Evolutionary conservation across 805 yeast species (phyloP).

Genomic region (Hyphopichia homilentoma): DNA sequence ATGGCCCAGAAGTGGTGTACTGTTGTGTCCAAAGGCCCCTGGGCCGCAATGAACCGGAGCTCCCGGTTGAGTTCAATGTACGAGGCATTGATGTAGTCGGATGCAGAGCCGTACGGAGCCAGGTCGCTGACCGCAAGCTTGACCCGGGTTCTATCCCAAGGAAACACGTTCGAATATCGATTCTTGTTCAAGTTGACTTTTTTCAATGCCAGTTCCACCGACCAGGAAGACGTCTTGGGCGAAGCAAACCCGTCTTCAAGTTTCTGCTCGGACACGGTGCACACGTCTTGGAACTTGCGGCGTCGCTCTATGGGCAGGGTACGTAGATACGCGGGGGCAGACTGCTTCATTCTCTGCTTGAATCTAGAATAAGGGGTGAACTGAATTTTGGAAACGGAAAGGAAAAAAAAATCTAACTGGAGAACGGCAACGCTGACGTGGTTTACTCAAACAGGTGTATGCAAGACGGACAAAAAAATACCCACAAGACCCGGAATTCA

Average conservation of each 20-base stretch:
- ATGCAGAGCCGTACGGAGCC: constrained; percentile 5
- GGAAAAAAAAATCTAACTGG: too few relatives aligned
- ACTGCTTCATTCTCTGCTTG: too few relatives aligned
- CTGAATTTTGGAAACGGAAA: too few relatives aligned
- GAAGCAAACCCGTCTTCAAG: constrained; percentile 7
- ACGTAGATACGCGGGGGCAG: too few relatives aligned
- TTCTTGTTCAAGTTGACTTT: constrained; percentile 15
- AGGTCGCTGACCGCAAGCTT: constrained; percentile 11
- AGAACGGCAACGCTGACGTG: too few relatives aligned
- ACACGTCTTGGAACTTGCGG: constrained; percentile 4
- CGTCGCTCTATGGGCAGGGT: too few relatives aligned
- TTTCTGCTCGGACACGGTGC: constrained; percentile 6
- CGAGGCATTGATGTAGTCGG: constrained; percentile 45
- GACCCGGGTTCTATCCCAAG: constrained; percentile 37
- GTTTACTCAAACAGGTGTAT: too few relatives aligned
- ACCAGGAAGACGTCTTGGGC: constrained; percentile 5
- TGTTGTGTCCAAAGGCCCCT: constrained; percentile 53
- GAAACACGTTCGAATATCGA: constrained; percentile 38
- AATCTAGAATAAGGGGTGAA: too few relatives aligned
- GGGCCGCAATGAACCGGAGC: constrained; percentile 59
- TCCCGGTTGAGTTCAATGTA: constrained; percentile 16
- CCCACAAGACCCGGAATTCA: too few relatives aligned
- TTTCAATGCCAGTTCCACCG: constrained; percentile 4
- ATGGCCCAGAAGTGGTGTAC: constrained; percentile 47
- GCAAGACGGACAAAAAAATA: too few relatives aligned